Base-by-base conservation (phyloP, 768 basidiomycete species). In the Tricholoma sp. region DNA sequence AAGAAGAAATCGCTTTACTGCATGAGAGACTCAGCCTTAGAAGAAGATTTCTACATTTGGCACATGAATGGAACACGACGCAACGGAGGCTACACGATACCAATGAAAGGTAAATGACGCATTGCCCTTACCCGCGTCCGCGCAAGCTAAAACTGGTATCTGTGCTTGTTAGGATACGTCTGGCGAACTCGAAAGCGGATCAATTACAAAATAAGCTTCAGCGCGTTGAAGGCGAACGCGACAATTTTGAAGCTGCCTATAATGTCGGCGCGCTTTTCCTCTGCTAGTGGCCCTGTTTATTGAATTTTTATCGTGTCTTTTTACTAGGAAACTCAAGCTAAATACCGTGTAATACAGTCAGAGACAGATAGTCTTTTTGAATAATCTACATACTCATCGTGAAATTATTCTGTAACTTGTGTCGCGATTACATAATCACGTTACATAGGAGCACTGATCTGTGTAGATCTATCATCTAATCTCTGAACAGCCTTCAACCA, bases 401-500 rank as follows among this genome's bases (percentile, higher is more conserved):
- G 5, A 15, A n/a, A 31, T 7, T 50, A 15, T 9, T 50, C 31
- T 7, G n/a, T 9, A 13, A 33, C 13, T 53, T 39, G 2, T 53
- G 9, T 37, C 6, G 2, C 32, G 53, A 56, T 65, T 63, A 65
- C 55, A 55, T 63, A 65, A 65, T 56, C 29, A 36, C 18, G 8
- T 36, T 39, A 15, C 50, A 24, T 24, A 17, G 20, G 28, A 54
- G 52, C 54, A 28, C 57, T 57, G 60, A 55, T 63, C 63, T 61
- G 61, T 64, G 63, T 65, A 44, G 44, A 70, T 70, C 68, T 69
- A 69, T n/a, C 70, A 71, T 70, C 68, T 68, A 70, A 70, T 71
- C 70, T 66, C 61, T 64, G 66, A 68, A 63, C 64, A 63, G 55
- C 68, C 64, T 66, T 65, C 24, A 24, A 59, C 65, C 63, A 61